phyloP scores from a whole-genome alignment of 257 asterid species.

The Solanum peruvianum region DNA sequence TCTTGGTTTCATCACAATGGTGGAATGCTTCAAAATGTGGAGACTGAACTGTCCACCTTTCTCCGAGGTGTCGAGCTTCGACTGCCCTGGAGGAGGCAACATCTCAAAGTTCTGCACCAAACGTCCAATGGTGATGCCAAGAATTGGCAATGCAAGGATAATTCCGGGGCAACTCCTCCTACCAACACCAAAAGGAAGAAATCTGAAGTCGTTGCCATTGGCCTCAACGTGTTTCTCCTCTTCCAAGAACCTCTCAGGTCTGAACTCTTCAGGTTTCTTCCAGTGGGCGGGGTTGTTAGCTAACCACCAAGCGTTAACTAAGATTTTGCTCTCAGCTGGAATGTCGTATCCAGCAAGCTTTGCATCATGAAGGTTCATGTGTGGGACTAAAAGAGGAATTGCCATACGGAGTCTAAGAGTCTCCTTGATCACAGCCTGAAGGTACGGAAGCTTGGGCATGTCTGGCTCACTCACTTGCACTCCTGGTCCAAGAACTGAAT shows the following conservation, averaged over 20 bases:
- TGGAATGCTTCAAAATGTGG: slow-evolving; percentile 65
- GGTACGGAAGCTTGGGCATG: slow-evolving; percentile 51
- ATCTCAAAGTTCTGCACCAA: slow-evolving; percentile 81
- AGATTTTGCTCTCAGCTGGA: slow-evolving; percentile 83
- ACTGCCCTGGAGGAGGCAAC: slow-evolving; percentile 68
- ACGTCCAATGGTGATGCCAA: slow-evolving; percentile 63
- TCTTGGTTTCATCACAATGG: slow-evolving; percentile 53
- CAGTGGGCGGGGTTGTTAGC: slow-evolving; percentile 63
- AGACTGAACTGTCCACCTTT: slow-evolving; percentile 73
- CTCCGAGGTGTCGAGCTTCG: slow-evolving; percentile 58
- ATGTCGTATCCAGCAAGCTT: slow-evolving; percentile 61
- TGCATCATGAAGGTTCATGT: slow-evolving; percentile 88
- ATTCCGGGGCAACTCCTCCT: slow-evolving; percentile 92
- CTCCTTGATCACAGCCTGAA: slow-evolving; percentile 77
- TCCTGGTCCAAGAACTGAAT: slow-evolving; percentile 55
- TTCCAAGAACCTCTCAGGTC: slow-evolving; percentile 73
- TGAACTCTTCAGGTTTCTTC: slow-evolving; percentile 78
- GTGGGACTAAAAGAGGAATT: slow-evolving; percentile 74
- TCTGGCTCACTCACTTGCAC: slow-evolving; percentile 64
- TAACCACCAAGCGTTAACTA: slow-evolving; percentile 79
- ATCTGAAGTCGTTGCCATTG: slow-evolving; percentile 64
- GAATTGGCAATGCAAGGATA: slow-evolving; percentile 67
- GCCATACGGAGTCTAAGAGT: slow-evolving; percentile 80
- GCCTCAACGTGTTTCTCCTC: slow-evolving; percentile 80
- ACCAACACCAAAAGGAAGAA: slow-evolving; percentile 74